These are phyloP conservation scores for Serpula lacrymans DNA, from an alignment of 768 basidiomycete species.

Conservation along the genomic window DNA sequence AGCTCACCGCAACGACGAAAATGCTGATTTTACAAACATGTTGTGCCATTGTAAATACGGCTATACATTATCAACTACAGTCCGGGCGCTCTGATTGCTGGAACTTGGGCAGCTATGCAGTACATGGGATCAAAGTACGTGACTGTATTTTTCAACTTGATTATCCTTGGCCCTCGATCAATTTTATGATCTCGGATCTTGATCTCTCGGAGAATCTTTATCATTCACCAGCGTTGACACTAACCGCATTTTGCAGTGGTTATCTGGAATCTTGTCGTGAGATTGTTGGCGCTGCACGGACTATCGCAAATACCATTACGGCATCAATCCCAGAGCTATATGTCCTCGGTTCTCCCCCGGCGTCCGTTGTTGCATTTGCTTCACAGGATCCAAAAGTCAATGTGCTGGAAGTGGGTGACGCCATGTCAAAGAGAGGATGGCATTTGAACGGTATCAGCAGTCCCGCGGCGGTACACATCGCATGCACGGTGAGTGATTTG, in stretches of 20 bases:
- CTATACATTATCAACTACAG: conserved; percentile 33
- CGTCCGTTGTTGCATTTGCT: conserved; percentile 88
- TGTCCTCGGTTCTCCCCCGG: conserved; percentile 84
- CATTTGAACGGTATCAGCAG: conserved; percentile 81
- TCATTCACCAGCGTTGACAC: conserved; percentile 4
- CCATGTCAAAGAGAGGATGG: conserved; percentile 85
- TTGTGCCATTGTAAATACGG: background rate
- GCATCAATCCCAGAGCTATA: conserved; percentile 78
- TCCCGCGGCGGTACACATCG: conserved; percentile 88
- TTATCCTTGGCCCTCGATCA: no score
- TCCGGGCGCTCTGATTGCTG: conserved; percentile 90
- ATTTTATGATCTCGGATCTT: no score
- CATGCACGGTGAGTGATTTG: conserved; percentile 72
- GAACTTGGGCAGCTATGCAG: conserved; percentile 96
- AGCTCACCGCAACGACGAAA: no score
- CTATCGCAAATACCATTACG: conserved; percentile 64
- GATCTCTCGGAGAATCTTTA: no score
- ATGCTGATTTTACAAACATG: background rate
- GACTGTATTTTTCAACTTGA: background rate
- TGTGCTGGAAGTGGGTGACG: conserved; percentile 87
- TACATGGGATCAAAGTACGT: conserved; percentile 84
- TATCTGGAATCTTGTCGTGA: conserved; percentile 82
- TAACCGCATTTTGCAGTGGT: conserved; percentile 46
- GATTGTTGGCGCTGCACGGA: conserved; percentile 74
- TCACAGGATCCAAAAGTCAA: conserved; percentile 57